Evolutionary conservation across 257 asterid species (phyloP), one percentile per base, ranked within the genome.

Genomic region (Penstemon barbatus): DNA sequence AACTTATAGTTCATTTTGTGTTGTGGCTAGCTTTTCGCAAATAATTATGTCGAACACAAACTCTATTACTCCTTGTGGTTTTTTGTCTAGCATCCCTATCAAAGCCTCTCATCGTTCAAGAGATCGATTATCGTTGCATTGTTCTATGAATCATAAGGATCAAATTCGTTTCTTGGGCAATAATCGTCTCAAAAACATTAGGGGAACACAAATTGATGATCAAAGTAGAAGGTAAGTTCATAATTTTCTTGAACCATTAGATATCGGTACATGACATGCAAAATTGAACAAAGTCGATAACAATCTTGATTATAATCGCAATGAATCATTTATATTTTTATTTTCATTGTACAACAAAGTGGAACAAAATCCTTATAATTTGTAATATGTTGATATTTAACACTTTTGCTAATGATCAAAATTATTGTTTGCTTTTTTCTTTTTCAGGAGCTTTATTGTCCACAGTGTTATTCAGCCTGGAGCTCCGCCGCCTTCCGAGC

Each of bases 401-500:
- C 15, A 1, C 3, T 57, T 7, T 65, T 18, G 3, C 50, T 71
- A 18, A 54, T 48, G 19, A 61, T 69, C 43, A 18, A 58, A 54
- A 60, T 45, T 33, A 60, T 45, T 33, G 4, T 56, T 25, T 70
- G 39, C 37, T 55, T 70, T 0, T 55, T 70, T 0, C 3, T 39
- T 53, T 66, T 75, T 25, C 75, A 81, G 86, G 62, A 78, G 61
- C 49, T 67, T 75, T 66, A 1, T 64, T 50, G 80, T 76, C 52
- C 65, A 55, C 10, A 65, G 68, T 36, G 74, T 33, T 55, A 67
- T 75, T 54, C 74, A 61, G 40, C 71, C 83, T 0, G 82, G 76
- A 57, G 64, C 42, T 59, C 79, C 81, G 0, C 70, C 83, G 42
- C 82, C 86, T 10, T 74, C 83, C 0, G 74, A 45, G 67, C 72